Evolutionary conservation across 805 yeast genomes (phyloP), one percentile per base, ranked within the genome.

Genomic region (Hyphopichia homilentoma): DNA sequence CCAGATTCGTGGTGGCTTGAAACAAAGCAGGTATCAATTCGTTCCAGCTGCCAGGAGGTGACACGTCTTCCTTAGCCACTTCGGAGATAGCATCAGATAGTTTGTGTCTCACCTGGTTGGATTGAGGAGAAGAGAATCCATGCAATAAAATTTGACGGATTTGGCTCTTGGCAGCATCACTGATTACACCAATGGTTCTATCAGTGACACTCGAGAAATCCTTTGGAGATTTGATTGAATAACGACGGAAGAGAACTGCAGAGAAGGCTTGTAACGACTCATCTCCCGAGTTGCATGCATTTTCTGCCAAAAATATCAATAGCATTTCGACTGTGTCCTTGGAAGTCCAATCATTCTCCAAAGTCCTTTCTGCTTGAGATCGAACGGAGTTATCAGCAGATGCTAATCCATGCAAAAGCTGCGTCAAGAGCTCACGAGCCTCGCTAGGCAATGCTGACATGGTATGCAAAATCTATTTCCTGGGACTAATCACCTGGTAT

Each of bases 21-120:
- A 86, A 75, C 24, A 90, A 65, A 1, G 87, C 78, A 32, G 84
- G 87, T 23, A 88, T 61, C 30, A 84, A 72, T 25, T 85, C 89
- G 11, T 81, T 76, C 98, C 98, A 90, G 4, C 67, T 57, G 4
- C 70, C 71, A 15, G 66, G 68, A 13, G 64, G 68, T 3, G 64
- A 48, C 9, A 75, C 80, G 37, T 78, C 82, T 29, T 68, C 73
- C 48, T 81, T 79, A 2, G 96, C 94, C 28, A 90, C 77, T 59
- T 89, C 97, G 1, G 97, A 85, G 29, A 93, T 82, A 6, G 95
- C 95, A 65, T 93, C 98, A 2, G 96, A 81, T 30, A 93, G 65
- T 53, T 90, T 93, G 58, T 90, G 96, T 54, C 97, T 79, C 20
- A 87, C 87, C 41, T 75, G 77, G 40, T 77, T 77, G n/a, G 83